These are phyloP conservation scores for Kregervanrija fluxuum DNA, from an alignment of 805 yeast genomes.

Conservation along the genomic window DNA sequence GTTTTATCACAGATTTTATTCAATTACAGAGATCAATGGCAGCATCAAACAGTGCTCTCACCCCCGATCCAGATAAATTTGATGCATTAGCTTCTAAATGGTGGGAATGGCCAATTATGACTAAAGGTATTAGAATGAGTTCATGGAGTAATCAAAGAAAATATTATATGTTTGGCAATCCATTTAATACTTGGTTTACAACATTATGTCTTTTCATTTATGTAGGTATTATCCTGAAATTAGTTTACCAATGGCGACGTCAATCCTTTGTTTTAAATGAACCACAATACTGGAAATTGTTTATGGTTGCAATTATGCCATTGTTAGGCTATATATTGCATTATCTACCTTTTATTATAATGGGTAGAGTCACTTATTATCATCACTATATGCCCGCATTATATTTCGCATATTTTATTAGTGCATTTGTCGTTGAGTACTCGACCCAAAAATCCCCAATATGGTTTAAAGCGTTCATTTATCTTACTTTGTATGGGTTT, in stretches of 20 bases:
- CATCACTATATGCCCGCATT: slow-evolving; percentile 83
- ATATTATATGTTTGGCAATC: slow-evolving; percentile 64
- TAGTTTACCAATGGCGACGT: slow-evolving; percentile 56
- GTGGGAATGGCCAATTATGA: slow-evolving; percentile 79
- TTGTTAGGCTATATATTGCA: slow-evolving; percentile 79
- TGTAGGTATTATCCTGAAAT: slow-evolving; percentile 18
- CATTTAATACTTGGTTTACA: slow-evolving; percentile 57
- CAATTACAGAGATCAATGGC: slow-evolving; percentile 73
- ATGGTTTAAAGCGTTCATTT: slow-evolving; percentile 27
- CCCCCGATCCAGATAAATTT: slow-evolving; percentile 65
- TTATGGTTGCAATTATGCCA: slow-evolving; percentile 70
- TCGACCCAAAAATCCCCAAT: slow-evolving; percentile 28
- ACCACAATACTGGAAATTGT: slow-evolving; percentile 15
- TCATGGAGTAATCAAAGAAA: slow-evolving; percentile 57
- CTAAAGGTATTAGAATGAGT: slow-evolving; percentile 69
- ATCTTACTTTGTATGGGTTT: slow-evolving; percentile 31
- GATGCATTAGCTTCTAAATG: slow-evolving; percentile 68
- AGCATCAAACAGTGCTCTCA: slow-evolving; percentile 76
- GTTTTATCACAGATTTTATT: slow-evolving; percentile 61
- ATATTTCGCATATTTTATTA: slow-evolving; percentile 61
- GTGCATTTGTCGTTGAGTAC: slow-evolving; percentile 47
- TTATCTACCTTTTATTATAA: slow-evolving; percentile 64
- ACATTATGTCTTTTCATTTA: slow-evolving; percentile 40
- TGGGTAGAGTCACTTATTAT: slow-evolving; percentile 83
- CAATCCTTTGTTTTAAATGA: slow-evolving; percentile 39